Percentiles rank a stretch among this genome's conserved stretches.
These are phyloP conservation scores for Saccharomycopsis fermentans DNA, from an alignment of 805 yeast genomes.

Conservation along the genomic window DNA sequence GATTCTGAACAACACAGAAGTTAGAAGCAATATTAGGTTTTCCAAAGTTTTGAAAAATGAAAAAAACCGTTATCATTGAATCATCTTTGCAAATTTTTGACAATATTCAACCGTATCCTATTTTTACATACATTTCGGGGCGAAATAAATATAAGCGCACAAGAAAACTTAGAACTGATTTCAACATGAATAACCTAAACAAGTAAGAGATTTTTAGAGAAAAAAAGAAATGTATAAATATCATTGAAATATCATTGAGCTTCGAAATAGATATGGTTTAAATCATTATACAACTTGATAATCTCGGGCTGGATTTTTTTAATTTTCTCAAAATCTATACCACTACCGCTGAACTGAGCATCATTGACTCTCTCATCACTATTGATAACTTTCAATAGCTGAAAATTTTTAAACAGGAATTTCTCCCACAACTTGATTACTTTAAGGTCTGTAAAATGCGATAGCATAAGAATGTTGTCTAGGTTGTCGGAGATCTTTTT, in stretches of 20 bases:
- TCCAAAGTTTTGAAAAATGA: too few species aligned
- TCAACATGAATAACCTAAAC: not conserved
- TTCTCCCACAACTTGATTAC: not conserved
- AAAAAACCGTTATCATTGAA: not conserved
- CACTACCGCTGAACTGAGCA: not conserved
- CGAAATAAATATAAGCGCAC: not conserved
- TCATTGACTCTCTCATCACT: not conserved
- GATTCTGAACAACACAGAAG: too few species aligned
- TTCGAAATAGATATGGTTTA: not conserved
- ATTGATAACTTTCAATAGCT: not conserved
- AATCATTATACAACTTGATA: not conserved
- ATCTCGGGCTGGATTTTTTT: not conserved
- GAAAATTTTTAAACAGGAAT: not conserved
- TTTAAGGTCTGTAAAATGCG: slow-evolving; percentile 3
- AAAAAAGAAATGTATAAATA: too few species aligned
- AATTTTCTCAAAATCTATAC: not conserved
- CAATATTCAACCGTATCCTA: not conserved
- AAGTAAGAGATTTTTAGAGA: too few species aligned
- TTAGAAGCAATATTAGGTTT: too few species aligned
- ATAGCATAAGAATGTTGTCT: slow-evolving; percentile 8
- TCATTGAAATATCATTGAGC: not conserved
- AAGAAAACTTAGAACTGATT: not conserved
- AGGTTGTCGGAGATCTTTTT: slow-evolving; percentile 1
- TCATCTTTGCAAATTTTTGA: not conserved
- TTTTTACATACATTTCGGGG: not conserved